Conservation (phyloP, 139 green algal species). For the Volvox reticuliferus region DNA sequence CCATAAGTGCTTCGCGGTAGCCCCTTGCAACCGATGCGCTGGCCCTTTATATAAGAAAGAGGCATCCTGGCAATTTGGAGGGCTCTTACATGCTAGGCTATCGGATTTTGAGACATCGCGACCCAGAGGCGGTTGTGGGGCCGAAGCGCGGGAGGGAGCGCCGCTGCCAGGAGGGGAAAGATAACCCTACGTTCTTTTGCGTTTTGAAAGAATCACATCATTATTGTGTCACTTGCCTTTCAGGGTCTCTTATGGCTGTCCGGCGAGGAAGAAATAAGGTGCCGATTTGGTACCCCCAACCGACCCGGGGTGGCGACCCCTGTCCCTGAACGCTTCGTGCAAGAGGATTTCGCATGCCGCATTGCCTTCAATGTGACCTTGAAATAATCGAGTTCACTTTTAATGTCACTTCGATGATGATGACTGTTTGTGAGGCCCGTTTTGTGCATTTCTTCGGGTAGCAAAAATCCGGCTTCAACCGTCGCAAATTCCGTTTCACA, state of each 20-base stretch:
- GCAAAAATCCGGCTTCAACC: not conserved
- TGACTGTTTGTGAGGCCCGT: not conserved
- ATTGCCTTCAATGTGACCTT: not conserved
- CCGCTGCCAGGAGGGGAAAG: not conserved
- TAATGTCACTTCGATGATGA: too few relatives aligned
- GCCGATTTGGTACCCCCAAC: not conserved
- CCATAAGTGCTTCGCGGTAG: not conserved
- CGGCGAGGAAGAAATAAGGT: not conserved
- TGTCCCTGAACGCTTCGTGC: not conserved
- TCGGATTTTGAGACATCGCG: not conserved
- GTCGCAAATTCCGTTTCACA: not conserved
- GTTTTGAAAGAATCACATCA: not conserved
- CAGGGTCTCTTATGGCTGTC: not conserved
- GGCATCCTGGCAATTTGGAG: not conserved
- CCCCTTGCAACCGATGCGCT: not conserved
- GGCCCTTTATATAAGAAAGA: not conserved
- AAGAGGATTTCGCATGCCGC: not conserved
- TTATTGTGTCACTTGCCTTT: not conserved
- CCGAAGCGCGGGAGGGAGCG: not conserved
- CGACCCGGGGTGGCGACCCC: not conserved
- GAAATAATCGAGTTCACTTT: not conserved
- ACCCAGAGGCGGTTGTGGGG: slow-evolving; percentile 16
- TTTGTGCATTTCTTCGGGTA: not conserved
- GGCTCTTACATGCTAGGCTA: not conserved
- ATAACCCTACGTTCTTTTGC: not conserved